These are phyloP conservation scores for Ophiocordyceps robertsii DNA, from an alignment of 2,329 filamentous ascomycete genomes.

Conservation along the genomic window DNA sequence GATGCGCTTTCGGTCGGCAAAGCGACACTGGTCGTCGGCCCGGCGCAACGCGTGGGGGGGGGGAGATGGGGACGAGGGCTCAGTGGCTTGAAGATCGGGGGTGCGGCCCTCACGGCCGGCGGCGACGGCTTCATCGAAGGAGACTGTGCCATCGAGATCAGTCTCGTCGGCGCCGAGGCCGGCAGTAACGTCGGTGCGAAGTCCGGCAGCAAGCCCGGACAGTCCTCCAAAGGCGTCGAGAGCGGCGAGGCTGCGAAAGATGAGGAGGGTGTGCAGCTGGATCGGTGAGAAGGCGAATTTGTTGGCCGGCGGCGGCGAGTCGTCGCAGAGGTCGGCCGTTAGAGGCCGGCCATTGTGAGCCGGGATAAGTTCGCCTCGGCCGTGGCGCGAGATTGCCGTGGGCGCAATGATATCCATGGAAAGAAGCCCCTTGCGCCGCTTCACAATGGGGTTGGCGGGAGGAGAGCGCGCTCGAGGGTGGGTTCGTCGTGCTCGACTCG, in stretches of 20 bases:
- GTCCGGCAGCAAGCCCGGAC: slow-evolving; percentile 34
- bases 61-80: slow-evolving; percentile 8
- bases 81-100: slow-evolving; percentile 8
- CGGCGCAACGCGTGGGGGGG: slow-evolving; percentile 14
- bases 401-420: not conserved
- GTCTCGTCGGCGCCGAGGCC: slow-evolving; percentile 39
- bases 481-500: not conserved
- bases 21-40: slow-evolving; percentile 11
- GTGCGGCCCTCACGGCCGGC: slow-evolving; percentile 20
- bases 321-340: slow-evolving; percentile 12
- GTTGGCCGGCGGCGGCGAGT: slow-evolving; percentile 18
- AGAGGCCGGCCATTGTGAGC: slow-evolving; percentile 4
- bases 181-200: slow-evolving; percentile 31
- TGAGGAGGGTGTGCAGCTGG: slow-evolving; percentile 39
- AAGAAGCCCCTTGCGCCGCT: not conserved
- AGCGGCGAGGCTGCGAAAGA: slow-evolving; percentile 32
- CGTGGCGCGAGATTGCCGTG: not conserved
- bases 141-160: slow-evolving; percentile 26
- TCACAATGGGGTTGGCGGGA: not conserved
- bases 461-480: not conserved
- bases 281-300: slow-evolving; percentile 40
- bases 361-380: not conserved
- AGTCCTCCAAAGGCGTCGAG: slow-evolving; percentile 40
- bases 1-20: slow-evolving; percentile 51
- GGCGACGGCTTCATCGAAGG: slow-evolving; percentile 34